Evolutionary conservation across 345 rosid species (phyloP), one percentile per base, ranked within the genome.

Genomic region (Populus deltoides): DNA sequence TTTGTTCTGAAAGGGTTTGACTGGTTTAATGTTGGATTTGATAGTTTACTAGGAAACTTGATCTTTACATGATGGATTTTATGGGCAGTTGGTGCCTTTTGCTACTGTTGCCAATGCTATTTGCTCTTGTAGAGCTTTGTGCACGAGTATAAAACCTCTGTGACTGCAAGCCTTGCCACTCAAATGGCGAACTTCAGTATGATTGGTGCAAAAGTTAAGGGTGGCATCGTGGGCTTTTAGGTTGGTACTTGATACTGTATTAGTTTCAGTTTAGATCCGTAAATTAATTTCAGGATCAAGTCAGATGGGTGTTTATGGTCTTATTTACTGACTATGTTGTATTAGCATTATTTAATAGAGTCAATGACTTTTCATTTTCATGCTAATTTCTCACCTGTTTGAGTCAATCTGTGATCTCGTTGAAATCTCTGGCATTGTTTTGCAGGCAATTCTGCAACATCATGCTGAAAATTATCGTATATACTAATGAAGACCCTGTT

Each of bases 391-490:
- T 72, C 31, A 11, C 39, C 25, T 62, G 47, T 7, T 68, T 5
- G n/a, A 74, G 33, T 20, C 53, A 15, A 71, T 17, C 20, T 17
- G 15, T 72, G 35, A 24, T 66, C 24, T 10, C 49, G 29, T 2
- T 66, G 57, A 63, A 20, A 12, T 61, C 11, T 31, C 27, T 13
- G 47, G 7, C 27, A 68, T 65, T 29, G 10, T 79, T 76, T 76
- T 77, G 27, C 82, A 86, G 88, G 88, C 85, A 72, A 66, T 82
- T 71, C 75, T 84, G 82, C 86, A 77, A 65, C 83, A 78, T 41
- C 71, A 73, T 73, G 81, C 83, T 39, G 72, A 82, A 73, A 81
- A 73, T 63, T 84, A 74, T 69, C 84, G 80, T 29, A 82, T 88
- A 75, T 86, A 67, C 70, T 81, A 31, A 79, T 12, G 71, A 36